These are phyloP conservation scores for Russula foetens DNA, from an alignment of 768 basidiomycete species.

Conservation along the genomic window DNA sequence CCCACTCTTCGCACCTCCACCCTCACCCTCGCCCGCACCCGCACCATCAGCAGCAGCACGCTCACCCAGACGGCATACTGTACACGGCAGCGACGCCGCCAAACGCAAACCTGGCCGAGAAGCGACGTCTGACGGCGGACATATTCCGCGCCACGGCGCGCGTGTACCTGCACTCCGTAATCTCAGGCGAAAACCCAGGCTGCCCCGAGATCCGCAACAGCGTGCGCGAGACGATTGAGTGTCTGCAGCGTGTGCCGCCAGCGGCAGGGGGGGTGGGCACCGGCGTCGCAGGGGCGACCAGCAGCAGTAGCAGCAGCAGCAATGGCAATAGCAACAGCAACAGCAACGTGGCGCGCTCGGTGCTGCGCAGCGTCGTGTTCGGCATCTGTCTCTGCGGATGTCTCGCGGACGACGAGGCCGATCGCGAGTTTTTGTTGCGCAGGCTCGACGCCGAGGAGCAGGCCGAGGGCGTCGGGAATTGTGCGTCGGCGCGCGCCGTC, in stretches of 20 bases:
- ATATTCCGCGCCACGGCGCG: slow-evolving; percentile 66
- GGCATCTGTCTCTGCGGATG: slow-evolving; percentile 67
- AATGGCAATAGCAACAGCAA: no score
- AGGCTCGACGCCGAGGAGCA: slow-evolving; percentile 43
- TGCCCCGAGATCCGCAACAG: slow-evolving; percentile 52
- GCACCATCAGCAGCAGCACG: no score
- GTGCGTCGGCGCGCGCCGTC: slow-evolving; percentile 42
- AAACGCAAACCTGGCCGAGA: slow-evolving; percentile 25
- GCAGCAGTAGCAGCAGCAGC: no score
- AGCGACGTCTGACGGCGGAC: slow-evolving; percentile 33
- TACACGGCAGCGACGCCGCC: no score
- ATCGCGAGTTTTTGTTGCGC: slow-evolving; percentile 36
- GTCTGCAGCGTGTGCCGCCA: slow-evolving; percentile 34
- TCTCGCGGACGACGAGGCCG: slow-evolving; percentile 44
- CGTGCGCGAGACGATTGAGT: slow-evolving; percentile 45
- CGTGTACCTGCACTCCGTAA: slow-evolving; percentile 68
- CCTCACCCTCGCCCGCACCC: no score
- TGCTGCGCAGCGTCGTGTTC: slow-evolving; percentile 74
- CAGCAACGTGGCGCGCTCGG: slow-evolving; percentile 35
- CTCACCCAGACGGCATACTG: background rate
- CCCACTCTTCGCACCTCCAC: no score
- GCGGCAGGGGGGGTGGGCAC: slow-evolving; percentile 9
- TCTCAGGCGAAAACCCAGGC: slow-evolving; percentile 63
- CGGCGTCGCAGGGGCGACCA: no score
- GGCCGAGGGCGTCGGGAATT: slow-evolving; percentile 55